Base-by-base conservation (phyloP, 2,329 filamentous ascomycete species). In the Xylaria sp. region DNA sequence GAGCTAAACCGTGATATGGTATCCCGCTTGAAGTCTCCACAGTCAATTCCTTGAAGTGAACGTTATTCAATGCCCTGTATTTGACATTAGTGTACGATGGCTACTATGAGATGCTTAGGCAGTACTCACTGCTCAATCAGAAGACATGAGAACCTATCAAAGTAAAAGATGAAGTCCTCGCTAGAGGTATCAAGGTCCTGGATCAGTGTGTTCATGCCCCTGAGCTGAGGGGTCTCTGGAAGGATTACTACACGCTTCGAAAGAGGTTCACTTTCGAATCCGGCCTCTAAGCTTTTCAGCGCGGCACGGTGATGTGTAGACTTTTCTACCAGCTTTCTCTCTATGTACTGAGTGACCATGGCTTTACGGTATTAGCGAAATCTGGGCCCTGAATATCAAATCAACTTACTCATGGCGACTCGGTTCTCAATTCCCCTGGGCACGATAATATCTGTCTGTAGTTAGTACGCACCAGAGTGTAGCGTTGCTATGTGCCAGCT, bases 81-180 rank as follows among this genome's bases (percentile, higher is more conserved):
- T 62, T 28, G 13, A 23, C 20, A 25, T 66, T 33, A 68, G 64
- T 52, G 20, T 9, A 13, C 15, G 7, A 31, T 28, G 31, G 20
- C 3, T 62, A 20, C 12, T 28, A 46, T 20, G 0, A 2, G 46
- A 31, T 48, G 41, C 48, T 20, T 9, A 18, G 20, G 13, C 20
- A 15, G 15, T 15, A 81, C 86, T 69, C 80, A 91, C 88, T 90
- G 84, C 80, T 98, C 95, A 56, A 98, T 88, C 31, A 98, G 85
- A 62, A 98, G 84, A n/a, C 92, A 89, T 1, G 93, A 90, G 46
- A 98, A 84, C 46, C 96, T 89, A 80, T 99, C 94, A 80, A 98
- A 98, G 81, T 98, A 98, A 81, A 98, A 98, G 71, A 97, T 93
- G 79, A 98, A 98, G 75, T 98, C 94, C 78, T 97, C 95, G 51